Base-by-base conservation (phyloP, 805 yeast species). In the Saccharomyces cerevisiae region DNA sequence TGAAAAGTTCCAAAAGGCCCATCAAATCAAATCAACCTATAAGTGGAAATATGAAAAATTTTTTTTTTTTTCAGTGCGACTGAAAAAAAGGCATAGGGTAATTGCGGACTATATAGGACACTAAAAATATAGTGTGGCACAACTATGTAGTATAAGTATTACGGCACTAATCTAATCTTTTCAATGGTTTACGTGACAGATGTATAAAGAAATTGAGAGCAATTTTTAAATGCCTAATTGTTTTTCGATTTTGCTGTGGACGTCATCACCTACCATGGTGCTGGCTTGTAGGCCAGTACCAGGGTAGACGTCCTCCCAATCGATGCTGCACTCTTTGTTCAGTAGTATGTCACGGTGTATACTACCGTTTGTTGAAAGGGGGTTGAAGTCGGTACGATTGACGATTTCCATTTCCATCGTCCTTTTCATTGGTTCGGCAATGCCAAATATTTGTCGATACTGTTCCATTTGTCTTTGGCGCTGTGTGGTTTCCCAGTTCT, bases 301-400 rank as follows among this genome's bases (percentile, higher is more conserved):
- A 28, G 76, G 76, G 69, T 91, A 91, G 22, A 92, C 79, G 64
- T 94, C 98, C 64, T 94, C 98, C 97, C 98, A 92, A 63, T 89
- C 97, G 46, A 92, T 73, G 14, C 81, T 70, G 22, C 84, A 71
- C 55, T 94, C 98, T 64, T 80, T 84, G 73, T 88, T 88, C 66
- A 82, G 68, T 55, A 94, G 76, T 52, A 94, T 87, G 65, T 91
- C 96, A 56, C 76, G 79, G 66, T 89, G 96, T 56, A 89, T 55
- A 55, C 79, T 58, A 10, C 62, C 52, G 21, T 55, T 52, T 49
- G 57, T 57, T 81, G 62, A 6, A 83, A 85, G 13, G 6, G 96
- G 96, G 57, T 77, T 82, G 69, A 83, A 83, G 55, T 87, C 89
- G 13, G 87, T 80, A 50, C 77, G 75, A 48, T 82, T 80, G 2